Conservation (phyloP, 768 basidiomycete species). For the Tylopilus plumbeoviolaceoides region DNA sequence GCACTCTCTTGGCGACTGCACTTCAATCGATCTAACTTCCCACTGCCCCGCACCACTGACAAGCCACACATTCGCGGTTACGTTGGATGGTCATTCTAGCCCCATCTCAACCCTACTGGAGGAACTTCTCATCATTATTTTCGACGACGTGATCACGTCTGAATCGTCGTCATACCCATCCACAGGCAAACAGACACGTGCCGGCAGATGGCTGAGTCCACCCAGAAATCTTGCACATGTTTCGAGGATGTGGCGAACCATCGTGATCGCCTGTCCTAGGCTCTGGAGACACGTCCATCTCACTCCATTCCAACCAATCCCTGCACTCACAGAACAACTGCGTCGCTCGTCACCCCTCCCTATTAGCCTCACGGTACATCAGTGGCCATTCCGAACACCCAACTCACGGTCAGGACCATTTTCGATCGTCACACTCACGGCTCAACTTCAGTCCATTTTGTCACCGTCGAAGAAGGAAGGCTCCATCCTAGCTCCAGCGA, state of each 20-base stretch:
- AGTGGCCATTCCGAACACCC: constrained; percentile 19
- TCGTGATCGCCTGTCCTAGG: constrained; percentile 13
- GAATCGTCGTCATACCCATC: constrained; percentile 1
- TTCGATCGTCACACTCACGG: constrained; percentile 13
- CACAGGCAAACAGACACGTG: neutral
- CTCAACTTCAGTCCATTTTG: constrained; percentile 17
- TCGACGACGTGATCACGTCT: constrained; percentile 16
- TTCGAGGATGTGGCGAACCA: constrained; percentile 13
- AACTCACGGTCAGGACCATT: constrained; percentile 1
- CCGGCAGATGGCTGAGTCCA: constrained; percentile 1
- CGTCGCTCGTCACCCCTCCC: constrained; percentile 9
- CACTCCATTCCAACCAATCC: constrained; percentile 10
- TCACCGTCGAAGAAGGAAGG: constrained; percentile 1
- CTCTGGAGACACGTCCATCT: constrained; percentile 21
- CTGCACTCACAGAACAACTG: constrained; percentile 14
- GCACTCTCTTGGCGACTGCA: neutral
- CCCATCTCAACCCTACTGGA: constrained; percentile 12
- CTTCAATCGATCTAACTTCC: neutral
- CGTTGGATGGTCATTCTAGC: neutral
- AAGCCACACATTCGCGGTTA: neutral
- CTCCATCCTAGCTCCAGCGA: neutral
- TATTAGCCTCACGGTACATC: constrained; percentile 15
- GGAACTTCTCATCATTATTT: constrained; percentile 21
- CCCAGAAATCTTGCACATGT: constrained; percentile 16
- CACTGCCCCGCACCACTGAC: neutral